Evolutionary conservation across 2,329 filamentous ascomycete genomes (phyloP).

Genomic region (Fusarium sublunatum): DNA sequence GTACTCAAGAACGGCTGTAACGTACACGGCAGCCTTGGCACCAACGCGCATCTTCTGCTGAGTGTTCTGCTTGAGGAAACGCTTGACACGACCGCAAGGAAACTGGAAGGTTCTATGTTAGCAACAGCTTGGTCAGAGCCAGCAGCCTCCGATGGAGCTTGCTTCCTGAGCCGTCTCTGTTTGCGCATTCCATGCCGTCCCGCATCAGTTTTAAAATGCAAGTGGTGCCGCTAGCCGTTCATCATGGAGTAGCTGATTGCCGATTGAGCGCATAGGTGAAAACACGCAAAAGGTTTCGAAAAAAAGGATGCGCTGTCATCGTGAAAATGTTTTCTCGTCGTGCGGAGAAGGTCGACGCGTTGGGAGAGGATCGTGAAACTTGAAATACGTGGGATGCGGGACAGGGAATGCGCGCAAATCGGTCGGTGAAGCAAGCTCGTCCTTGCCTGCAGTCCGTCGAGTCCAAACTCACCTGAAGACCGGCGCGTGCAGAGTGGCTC

Average conservation of each 20-base stretch:
- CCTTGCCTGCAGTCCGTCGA: conserved; percentile 11
- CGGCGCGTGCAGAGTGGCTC: conserved; percentile 95
- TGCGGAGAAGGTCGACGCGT: conserved; percentile 45
- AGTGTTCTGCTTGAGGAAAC: conserved; percentile 98
- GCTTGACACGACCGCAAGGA: conserved; percentile 99
- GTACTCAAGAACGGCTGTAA: conserved; percentile 98
- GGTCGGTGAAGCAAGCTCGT: conserved; percentile 27
- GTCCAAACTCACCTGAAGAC: conserved; percentile 81
- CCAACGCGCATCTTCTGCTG: conserved; percentile 99
- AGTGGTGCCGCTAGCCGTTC: conserved; percentile 5
- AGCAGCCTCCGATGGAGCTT: conserved; percentile 19
- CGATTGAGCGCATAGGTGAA: conserved; percentile 21
- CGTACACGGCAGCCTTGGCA: conserved; percentile 97
- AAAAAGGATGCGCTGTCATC: conserved; percentile 16
- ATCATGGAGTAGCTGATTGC: conserved; percentile 17
- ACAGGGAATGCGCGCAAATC: conserved; percentile 44
- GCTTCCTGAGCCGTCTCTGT: conserved; percentile 20
- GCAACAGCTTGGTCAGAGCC: conserved; percentile 14
- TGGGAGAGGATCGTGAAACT: conserved; percentile 35
- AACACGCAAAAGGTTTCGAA: conserved; percentile 8
- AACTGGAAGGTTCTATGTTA: conserved; percentile 70
- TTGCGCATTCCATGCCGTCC: conserved; percentile 32
- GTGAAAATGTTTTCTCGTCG: conserved; percentile 36
- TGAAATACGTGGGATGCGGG: conserved; percentile 43
- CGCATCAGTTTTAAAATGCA: conserved; percentile 24